phyloP scores from a whole-genome alignment of 2,329 filamentous ascomycete genomes.

The Colletotrichum gloeosporioides region DNA sequence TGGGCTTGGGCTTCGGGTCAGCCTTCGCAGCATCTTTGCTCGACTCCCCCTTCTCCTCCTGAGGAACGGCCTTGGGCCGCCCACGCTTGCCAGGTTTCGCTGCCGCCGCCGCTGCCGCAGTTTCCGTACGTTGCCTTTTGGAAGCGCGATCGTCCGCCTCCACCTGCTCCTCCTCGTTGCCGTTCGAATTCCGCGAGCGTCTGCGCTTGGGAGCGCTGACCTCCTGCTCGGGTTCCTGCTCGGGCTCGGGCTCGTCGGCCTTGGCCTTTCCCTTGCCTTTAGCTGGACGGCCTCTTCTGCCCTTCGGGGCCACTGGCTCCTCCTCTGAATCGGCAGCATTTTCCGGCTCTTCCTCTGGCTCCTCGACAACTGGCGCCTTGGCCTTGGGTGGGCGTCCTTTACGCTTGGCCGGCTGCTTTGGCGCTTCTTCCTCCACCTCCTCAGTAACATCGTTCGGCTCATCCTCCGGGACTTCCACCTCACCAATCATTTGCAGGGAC shows the following conservation, averaged over 20 bases:
- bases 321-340: slow-evolving; percentile 30
- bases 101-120: slow-evolving; percentile 1
- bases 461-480: slow-evolving; percentile 30
- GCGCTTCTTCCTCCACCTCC: slow-evolving; percentile 10
- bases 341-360: slow-evolving; percentile 3
- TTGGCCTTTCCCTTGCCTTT: slow-evolving; percentile 23
- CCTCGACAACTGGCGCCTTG: slow-evolving; percentile 2
- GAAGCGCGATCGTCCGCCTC: slow-evolving; percentile 16
- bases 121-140: slow-evolving; percentile 25
- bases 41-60: slow-evolving; percentile 22
- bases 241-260: background rate
- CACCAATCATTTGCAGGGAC: slow-evolving; percentile 46
- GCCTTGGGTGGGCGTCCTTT: slow-evolving; percentile 17
- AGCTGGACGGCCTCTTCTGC: slow-evolving; percentile 16
- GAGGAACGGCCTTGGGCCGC: slow-evolving; percentile 25
- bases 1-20: slow-evolving; percentile 28
- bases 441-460: slow-evolving; percentile 24
- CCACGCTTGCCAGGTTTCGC: slow-evolving; percentile 23
- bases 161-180: slow-evolving; percentile 14
- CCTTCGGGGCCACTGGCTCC: slow-evolving; percentile 14
- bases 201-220: slow-evolving; percentile 9
- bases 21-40: slow-evolving; percentile 19
- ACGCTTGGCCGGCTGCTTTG: slow-evolving; percentile 10
- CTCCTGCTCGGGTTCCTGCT: background rate
- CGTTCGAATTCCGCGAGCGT: slow-evolving; percentile 18